phyloP scores from a whole-genome alignment of 129 eudicot species.

The Centaurea solstitialis region DNA sequence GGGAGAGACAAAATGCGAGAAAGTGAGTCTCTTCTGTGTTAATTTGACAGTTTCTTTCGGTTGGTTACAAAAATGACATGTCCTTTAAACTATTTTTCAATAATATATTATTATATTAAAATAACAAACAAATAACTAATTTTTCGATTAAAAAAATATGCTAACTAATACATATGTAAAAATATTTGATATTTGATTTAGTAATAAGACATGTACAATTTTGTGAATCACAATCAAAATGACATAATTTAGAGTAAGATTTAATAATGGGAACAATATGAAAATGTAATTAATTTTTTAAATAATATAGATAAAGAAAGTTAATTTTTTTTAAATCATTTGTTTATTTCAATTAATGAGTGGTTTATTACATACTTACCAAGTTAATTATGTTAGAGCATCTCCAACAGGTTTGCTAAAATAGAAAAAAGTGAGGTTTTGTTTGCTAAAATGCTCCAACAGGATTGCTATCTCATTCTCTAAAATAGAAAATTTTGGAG shows the following conservation, averaged over 20 bases:
- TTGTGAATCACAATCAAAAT: background rate
- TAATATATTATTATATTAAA: background rate
- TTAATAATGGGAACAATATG: background rate
- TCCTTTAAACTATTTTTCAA: background rate
- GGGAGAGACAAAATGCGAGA: background rate
- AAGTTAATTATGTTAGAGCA: too few relatives aligned
- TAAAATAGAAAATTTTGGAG: too few relatives aligned
- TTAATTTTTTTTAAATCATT: background rate
- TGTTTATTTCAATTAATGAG: background rate
- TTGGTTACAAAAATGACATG: background rate
- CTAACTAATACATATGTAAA: too few relatives aligned
- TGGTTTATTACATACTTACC: too few relatives aligned
- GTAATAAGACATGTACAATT: background rate
- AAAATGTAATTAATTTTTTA: background rate
- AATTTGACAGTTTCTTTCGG: constrained; percentile 15
- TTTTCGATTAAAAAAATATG: background rate
- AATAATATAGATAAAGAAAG: background rate
- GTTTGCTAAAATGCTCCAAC: too few relatives aligned
- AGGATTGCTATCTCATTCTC: too few relatives aligned
- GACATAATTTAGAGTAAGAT: background rate
- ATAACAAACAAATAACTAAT: background rate
- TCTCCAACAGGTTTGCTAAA: too few relatives aligned
- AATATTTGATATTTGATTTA: background rate
- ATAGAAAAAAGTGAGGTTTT: too few relatives aligned
- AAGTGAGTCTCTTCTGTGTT: background rate